Conservation (phyloP, 1,284 basidiomycete genomes). For the Hypsizygus ulmarius region DNA sequence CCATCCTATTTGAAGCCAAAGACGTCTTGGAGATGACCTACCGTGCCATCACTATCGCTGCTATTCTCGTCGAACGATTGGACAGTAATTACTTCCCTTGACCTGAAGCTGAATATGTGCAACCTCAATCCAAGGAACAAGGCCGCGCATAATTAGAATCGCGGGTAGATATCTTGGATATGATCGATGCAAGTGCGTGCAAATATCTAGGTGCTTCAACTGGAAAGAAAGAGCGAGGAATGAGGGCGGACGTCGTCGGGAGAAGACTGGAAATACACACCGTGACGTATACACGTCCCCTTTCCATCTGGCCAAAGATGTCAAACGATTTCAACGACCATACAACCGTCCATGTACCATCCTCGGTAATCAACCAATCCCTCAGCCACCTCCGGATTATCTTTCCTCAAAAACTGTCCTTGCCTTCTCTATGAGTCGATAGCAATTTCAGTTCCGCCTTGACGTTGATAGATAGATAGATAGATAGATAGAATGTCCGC, state of each 20-base stretch:
- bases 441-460: too few relatives aligned
- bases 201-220: constrained; percentile 97
- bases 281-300: constrained; percentile 59
- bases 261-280: constrained; percentile 32
- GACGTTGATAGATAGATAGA: too few relatives aligned
- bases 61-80: constrained; percentile 89
- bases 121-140: constrained; percentile 88
- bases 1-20: constrained; percentile 33
- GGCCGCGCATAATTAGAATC: constrained; percentile 88
- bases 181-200: too few relatives aligned
- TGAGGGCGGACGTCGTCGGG: constrained; percentile 2
- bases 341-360: constrained; percentile 68
- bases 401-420: constrained; percentile 70
- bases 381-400: constrained; percentile 79
- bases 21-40: constrained; percentile 57
- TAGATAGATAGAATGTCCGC: too few relatives aligned
- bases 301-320: constrained; percentile 79
- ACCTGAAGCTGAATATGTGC: constrained; percentile 86
- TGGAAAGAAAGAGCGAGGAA: constrained; percentile 28
- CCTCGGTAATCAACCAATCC: constrained; percentile 69
- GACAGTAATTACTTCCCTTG: constrained; percentile 96
- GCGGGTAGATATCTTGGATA: constrained; percentile 87
- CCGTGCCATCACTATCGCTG: constrained; percentile 49
- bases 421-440: too few relatives aligned
- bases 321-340: constrained; percentile 85